phyloP scores from a whole-genome alignment of 768 basidiomycete species.

The Boletus tomentosulus region DNA sequence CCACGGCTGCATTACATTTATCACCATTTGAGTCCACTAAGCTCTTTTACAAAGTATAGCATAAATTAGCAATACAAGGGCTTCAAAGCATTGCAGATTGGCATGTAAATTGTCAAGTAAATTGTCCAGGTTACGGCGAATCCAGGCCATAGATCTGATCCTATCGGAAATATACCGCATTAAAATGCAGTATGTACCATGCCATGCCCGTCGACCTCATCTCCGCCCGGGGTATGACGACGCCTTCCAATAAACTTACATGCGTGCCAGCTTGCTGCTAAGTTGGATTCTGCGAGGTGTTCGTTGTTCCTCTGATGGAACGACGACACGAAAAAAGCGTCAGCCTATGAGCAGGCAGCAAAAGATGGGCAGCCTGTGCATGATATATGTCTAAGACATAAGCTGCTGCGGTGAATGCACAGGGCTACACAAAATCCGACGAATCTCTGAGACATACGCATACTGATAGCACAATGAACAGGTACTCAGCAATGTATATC shows the following conservation, averaged over 20 bases:
- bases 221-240: no score
- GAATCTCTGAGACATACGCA: slow-evolving; percentile 8
- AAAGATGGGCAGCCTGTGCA: slow-evolving; percentile 40
- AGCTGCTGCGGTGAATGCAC: slow-evolving; percentile 68
- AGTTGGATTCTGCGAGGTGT: neutral
- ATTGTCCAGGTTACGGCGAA: no score
- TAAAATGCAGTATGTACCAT: no score
- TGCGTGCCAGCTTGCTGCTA: slow-evolving; percentile 32
- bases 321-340: slow-evolving; percentile 56
- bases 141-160: no score
- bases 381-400: slow-evolving; percentile 54
- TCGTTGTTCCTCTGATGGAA: slow-evolving; percentile 34
- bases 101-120: no score
- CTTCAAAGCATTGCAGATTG: neutral
- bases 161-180: no score
- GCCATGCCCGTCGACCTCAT: no score
- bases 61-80: neutral
- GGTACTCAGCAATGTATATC: slow-evolving; percentile 53
- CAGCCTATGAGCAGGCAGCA: slow-evolving; percentile 46
- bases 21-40: no score
- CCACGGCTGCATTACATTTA: no score
- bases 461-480: slow-evolving; percentile 57
- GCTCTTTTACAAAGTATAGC: no score
- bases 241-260: slow-evolving; percentile 24
- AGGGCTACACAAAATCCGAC: slow-evolving; percentile 41